Percentiles rank a stretch among this genome's conserved stretches.
Evolutionary conservation across 768 basidiomycete species (phyloP).

Genomic region (Podaxis carcinomalis): DNA sequence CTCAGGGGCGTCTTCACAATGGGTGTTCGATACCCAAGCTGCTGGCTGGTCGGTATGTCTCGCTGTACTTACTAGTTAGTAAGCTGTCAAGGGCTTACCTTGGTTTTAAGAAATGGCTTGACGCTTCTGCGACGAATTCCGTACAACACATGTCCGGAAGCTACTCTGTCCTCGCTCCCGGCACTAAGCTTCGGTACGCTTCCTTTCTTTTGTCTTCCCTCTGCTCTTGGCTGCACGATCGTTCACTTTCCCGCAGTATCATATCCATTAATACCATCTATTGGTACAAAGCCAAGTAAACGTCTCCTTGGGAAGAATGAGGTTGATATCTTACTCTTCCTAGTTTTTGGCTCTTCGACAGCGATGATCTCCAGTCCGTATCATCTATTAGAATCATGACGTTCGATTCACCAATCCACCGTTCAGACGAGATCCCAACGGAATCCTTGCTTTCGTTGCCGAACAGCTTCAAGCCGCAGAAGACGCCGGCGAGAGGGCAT

Average conservation of each 20-base stretch:
- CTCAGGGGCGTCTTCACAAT: constrained; percentile 37
- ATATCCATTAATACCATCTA: constrained; percentile 59
- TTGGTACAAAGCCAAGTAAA: constrained; percentile 58
- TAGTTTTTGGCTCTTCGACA: constrained; percentile 62
- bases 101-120: constrained; percentile 40
- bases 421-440: constrained; percentile 49
- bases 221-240: neutral
- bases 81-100: neutral
- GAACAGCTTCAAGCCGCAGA: constrained; percentile 56
- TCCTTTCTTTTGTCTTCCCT: neutral
- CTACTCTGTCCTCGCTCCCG: constrained; percentile 44
- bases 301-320: neutral
- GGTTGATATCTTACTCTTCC: neutral
- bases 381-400: neutral
- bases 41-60: constrained; percentile 42
- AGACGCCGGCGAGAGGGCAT: constrained; percentile 52
- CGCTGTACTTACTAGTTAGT: neutral
- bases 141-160: constrained; percentile 49
- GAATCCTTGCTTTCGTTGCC: constrained; percentile 50
- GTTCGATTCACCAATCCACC: neutral
- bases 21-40: constrained; percentile 52
- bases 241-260: constrained; percentile 31
- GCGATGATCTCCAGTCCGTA: constrained; percentile 38
- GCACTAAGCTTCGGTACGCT: constrained; percentile 44
- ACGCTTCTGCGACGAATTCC: constrained; percentile 34